phyloP scores from a whole-genome alignment of 805 yeast species.

The Cephaloascus albidus region DNA sequence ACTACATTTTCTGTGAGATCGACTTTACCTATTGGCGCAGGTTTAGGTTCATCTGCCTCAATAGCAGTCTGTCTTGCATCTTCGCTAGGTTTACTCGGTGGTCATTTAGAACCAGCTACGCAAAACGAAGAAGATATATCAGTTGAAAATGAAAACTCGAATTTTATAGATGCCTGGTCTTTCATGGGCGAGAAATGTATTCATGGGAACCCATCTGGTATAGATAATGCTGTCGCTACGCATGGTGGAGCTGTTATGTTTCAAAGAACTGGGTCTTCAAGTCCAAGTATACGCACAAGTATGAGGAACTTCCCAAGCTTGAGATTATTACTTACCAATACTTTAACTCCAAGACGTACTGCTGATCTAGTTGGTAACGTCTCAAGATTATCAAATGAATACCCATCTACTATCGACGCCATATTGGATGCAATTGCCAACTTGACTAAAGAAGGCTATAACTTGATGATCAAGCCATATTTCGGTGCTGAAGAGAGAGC shows the following conservation, averaged over 20 bases:
- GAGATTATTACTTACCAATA: slow-evolving; percentile 70
- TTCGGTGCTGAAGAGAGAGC: slow-evolving; percentile 28
- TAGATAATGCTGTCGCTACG: slow-evolving; percentile 93
- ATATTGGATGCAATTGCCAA: slow-evolving; percentile 72
- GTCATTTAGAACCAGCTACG: slow-evolving; percentile 34
- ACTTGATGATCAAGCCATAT: slow-evolving; percentile 44
- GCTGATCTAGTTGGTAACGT: slow-evolving; percentile 78
- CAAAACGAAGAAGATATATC: slow-evolving; percentile 22
- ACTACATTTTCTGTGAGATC: slow-evolving; percentile 62
- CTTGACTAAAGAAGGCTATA: slow-evolving; percentile 65
- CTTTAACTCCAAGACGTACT: slow-evolving; percentile 81
- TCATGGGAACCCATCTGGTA: slow-evolving; percentile 95
- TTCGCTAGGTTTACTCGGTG: slow-evolving; percentile 57
- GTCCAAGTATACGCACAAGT: slow-evolving; percentile 55
- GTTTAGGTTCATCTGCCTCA: slow-evolving; percentile 91
- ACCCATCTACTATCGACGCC: slow-evolving; percentile 45
- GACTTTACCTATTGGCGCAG: slow-evolving; percentile 92
- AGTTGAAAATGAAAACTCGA: slow-evolving; percentile 30
- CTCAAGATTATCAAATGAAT: slow-evolving; percentile 37
- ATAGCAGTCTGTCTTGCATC: slow-evolving; percentile 76
- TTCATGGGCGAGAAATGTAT: slow-evolving; percentile 90
- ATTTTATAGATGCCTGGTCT: slow-evolving; percentile 79
- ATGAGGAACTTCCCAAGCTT: slow-evolving; percentile 70
- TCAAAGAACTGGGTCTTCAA: slow-evolving; percentile 50
- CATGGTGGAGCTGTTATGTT: slow-evolving; percentile 93